Base-by-base conservation (phyloP, 139 green algal genomes). In the Closterium sp. region DNA sequence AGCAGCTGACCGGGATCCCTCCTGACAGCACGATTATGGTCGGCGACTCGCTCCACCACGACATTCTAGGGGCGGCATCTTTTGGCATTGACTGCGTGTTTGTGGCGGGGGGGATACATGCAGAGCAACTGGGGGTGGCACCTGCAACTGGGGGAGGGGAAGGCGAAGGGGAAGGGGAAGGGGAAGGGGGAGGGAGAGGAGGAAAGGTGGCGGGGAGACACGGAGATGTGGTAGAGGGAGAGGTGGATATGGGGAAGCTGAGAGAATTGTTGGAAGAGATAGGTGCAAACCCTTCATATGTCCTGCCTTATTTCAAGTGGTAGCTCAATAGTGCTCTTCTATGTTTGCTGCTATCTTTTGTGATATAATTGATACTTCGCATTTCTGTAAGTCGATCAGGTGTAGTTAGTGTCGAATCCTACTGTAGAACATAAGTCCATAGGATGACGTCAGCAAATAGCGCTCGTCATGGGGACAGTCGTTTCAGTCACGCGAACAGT, bases 31-130 rank as follows among this genome's bases (percentile, higher is more conserved):
- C 32, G 19, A 31, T 93, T 30, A 76, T 76, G 35, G 91, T 93
- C 16, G 91, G 91, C 32, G 91, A 93, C 91, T 93, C 91, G 21
- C 88, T 93, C 1, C 88, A 93, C 66, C 91, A 93, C 69, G 91
- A 93, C 66, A 91, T 93, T 34, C 12, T 31, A n/a, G 91, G 91
- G 23, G 91, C 91, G 4, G 34, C 23, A 33, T 36, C 38, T 25
- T 84, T 30, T 6, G 87, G 35, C 19, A 93, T 93, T 93, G 91
- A 93, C 64, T 76, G 33, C 33, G 28, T 92, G 33, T 93, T 93
- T 92, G 91, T 93, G 81, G 88, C 69, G n/a, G 91, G 88, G 28
- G 91, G 91, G 3, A 93, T 93, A 34, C 91, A 93, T 12, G 91
- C 91, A 3, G 38, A 38, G 12, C 87, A 93, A 66, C 90, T 93